Conservation (phyloP, 257 asterid genomes). For the Scutellaria baicalensis region DNA sequence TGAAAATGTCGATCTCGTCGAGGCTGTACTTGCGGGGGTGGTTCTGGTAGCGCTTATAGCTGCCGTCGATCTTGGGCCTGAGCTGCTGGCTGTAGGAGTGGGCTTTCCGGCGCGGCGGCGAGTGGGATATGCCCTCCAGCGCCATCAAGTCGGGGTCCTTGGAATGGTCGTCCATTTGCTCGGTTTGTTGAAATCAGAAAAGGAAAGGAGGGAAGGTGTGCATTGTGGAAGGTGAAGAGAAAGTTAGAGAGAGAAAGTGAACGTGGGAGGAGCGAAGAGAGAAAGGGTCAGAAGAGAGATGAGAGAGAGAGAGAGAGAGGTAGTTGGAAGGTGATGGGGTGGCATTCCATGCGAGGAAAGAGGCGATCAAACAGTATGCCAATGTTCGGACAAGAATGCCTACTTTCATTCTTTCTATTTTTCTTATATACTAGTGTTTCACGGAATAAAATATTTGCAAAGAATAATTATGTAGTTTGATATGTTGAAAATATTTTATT, state of each 20-base stretch:
- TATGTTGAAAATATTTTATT: too few relatives aligned
- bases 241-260: slow-evolving; percentile 8
- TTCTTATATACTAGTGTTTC: too few relatives aligned
- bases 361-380: slow-evolving; percentile 26
- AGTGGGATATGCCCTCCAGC: slow-evolving; percentile 28
- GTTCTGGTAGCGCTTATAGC: slow-evolving; percentile 27
- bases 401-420: too few relatives aligned
- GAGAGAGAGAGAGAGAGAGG: slow-evolving; percentile 12
- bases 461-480: too few relatives aligned
- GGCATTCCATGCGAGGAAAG: slow-evolving; percentile 13
- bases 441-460: too few relatives aligned
- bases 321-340: not conserved
- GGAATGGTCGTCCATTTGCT: slow-evolving; percentile 24
- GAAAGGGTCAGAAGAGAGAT: slow-evolving; percentile 1
- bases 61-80: slow-evolving; percentile 24
- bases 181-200: not conserved
- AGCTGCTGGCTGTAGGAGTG: slow-evolving; percentile 55
- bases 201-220: not conserved
- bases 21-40: slow-evolving; percentile 58
- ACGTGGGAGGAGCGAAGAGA: not conserved
- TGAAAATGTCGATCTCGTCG: slow-evolving; percentile 31
- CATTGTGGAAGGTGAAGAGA: slow-evolving; percentile 7
- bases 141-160: slow-evolving; percentile 25
- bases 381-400: slow-evolving; percentile 23
- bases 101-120: slow-evolving; percentile 41